These are phyloP conservation scores for Solanum sparsipilum DNA, from an alignment of 257 asterid genomes.

Conservation along the genomic window DNA sequence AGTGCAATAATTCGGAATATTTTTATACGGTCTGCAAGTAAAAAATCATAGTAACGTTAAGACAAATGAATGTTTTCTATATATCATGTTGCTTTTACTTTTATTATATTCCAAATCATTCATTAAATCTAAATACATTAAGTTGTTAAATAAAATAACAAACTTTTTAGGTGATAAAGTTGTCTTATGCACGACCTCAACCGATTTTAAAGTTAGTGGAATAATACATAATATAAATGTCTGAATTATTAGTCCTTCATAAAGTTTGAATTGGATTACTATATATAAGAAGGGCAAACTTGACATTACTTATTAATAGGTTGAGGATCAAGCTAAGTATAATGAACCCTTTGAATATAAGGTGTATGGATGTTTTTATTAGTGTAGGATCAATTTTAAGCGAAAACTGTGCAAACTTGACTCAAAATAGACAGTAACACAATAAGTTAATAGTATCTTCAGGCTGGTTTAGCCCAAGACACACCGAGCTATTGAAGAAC, in stretches of 20 bases:
- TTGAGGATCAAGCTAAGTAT: neutral
- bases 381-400: neutral
- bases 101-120: neutral
- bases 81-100: neutral
- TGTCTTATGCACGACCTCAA: neutral
- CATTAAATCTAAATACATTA: neutral
- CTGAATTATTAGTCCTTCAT: neutral
- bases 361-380: neutral
- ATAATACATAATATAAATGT: neutral
- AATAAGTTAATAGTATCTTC: neutral
- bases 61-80: neutral
- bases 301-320: neutral
- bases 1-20: slow-evolving; percentile 11
- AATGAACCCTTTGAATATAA: neutral
- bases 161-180: neutral
- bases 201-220: neutral
- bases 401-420: neutral
- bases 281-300: neutral
- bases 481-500: neutral
- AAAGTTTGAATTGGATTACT: neutral
- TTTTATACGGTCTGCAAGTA: neutral
- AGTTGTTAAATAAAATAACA: neutral
- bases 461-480: neutral
- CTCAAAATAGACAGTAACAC: neutral
- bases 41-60: neutral